These are phyloP conservation scores for Solanum etuberosum DNA, from an alignment of 257 asterid species.

Conservation along the genomic window DNA sequence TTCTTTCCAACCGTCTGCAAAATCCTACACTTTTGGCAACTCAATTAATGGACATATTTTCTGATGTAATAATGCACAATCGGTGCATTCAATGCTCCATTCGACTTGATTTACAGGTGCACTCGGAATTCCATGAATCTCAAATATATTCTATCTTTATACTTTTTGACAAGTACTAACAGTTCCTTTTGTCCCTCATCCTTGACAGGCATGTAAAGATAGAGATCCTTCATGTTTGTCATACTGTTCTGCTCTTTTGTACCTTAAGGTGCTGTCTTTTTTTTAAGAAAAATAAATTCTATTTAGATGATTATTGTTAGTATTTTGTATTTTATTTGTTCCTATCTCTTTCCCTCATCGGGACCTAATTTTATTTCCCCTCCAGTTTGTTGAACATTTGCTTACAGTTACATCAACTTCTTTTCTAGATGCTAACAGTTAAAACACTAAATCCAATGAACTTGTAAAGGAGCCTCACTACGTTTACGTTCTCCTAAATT, in stretches of 20 bases:
- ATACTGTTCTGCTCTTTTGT: constrained; percentile 28
- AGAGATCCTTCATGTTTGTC: constrained; percentile 43
- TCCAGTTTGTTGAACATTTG: neutral
- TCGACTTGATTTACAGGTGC: constrained; percentile 37
- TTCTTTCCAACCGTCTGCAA: constrained; percentile 36
- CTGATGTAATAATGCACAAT: constrained; percentile 29
- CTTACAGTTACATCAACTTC: neutral
- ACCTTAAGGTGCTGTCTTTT: constrained; percentile 25
- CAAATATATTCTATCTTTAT: neutral
- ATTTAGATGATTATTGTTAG: neutral
- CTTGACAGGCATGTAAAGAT: constrained; percentile 28
- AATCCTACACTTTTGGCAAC: constrained; percentile 38
- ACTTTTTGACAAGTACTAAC: neutral
- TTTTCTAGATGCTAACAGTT: neutral
- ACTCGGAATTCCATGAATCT: neutral
- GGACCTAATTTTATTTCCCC: neutral
- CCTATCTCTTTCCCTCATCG: neutral
- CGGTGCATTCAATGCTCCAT: constrained; percentile 27
- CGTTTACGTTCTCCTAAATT: neutral
- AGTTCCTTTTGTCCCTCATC: neutral
- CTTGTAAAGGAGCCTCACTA: neutral
- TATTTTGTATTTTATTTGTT: neutral
- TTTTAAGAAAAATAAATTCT: neutral
- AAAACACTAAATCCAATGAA: neutral
- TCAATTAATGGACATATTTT: constrained; percentile 28